A percentile compares a stretch with the other conserved stretches of the same genome.
phyloP scores from a whole-genome alignment of 352 stramenopile genomes.

The Halophytophthora polymorphica region DNA sequence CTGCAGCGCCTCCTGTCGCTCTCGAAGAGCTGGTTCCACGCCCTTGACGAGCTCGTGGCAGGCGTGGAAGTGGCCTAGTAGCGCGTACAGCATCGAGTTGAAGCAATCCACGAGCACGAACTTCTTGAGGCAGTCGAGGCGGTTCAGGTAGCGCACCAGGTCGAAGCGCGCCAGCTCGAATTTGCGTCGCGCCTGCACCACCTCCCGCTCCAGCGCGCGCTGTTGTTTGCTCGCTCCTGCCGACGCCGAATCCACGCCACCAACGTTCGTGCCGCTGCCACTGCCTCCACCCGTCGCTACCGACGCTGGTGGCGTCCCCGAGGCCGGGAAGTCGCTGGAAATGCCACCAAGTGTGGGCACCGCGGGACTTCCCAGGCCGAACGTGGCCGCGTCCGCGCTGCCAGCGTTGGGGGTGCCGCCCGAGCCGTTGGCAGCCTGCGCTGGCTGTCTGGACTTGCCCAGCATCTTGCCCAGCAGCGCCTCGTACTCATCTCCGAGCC shows the following conservation, averaged over 20 bases:
- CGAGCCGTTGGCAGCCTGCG: slow-evolving; percentile 12
- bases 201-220: slow-evolving; percentile 63
- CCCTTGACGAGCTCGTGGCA: slow-evolving; percentile 80
- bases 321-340: slow-evolving; percentile 11
- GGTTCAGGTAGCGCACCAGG: slow-evolving; percentile 80
- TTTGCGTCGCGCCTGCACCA: slow-evolving; percentile 49
- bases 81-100: slow-evolving; percentile 80
- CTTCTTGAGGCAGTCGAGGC: slow-evolving; percentile 83
- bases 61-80: slow-evolving; percentile 76
- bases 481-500: slow-evolving; percentile 80
- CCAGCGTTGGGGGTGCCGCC: slow-evolving; percentile 19
- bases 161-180: slow-evolving; percentile 87
- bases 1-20: slow-evolving; percentile 73
- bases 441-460: slow-evolving; percentile 55
- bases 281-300: neutral
- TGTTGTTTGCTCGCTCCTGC: slow-evolving; percentile 31
- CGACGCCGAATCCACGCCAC: slow-evolving; percentile 10
- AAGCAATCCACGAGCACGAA: slow-evolving; percentile 82
- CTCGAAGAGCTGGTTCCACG: slow-evolving; percentile 60
- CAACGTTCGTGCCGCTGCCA: slow-evolving; percentile 19
- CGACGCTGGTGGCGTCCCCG: slow-evolving; percentile 19
- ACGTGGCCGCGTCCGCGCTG: slow-evolving; percentile 12
- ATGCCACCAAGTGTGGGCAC: slow-evolving; percentile 7
- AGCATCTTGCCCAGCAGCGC: slow-evolving; percentile 74
- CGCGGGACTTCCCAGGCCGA: slow-evolving; percentile 27